These are phyloP conservation scores for Chytriomyces hyalinus DNA, from an alignment of 192 early-diverging fungal genomes.

Conservation along the genomic window DNA sequence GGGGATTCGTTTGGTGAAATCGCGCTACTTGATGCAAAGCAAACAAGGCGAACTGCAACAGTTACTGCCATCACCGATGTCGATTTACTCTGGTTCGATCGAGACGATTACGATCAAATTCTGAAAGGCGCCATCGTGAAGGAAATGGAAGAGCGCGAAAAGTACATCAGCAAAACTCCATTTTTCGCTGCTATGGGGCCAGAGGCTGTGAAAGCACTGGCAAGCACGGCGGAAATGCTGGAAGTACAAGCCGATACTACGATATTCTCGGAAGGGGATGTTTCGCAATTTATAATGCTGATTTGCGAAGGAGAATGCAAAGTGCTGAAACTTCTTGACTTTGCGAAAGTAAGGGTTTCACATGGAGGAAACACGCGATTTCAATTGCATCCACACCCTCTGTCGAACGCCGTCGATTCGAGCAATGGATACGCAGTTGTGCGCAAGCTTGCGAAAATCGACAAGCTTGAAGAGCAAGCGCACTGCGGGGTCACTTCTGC, in stretches of 20 bases:
- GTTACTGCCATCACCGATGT: constrained; percentile 6
- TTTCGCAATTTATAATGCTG: background rate
- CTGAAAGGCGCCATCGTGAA: constrained; percentile 10
- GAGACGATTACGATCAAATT: constrained; percentile 18
- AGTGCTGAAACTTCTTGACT: constrained; percentile 1
- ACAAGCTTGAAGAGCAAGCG: background rate
- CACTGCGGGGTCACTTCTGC: background rate
- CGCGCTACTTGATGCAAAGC: background rate
- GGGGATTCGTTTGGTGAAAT: constrained; percentile 20
- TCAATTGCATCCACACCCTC: constrained; percentile 9
- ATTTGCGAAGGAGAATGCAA: constrained; percentile 12
- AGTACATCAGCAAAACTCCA: background rate
- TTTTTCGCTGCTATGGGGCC: constrained; percentile 8
- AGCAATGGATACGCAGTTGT: background rate
- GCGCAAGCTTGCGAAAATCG: background rate
- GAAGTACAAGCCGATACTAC: background rate
- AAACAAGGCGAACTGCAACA: constrained; percentile 4
- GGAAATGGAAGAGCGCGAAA: constrained; percentile 20
- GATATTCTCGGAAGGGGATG: constrained; percentile 3
- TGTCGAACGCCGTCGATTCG: background rate
- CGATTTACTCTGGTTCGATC: constrained; percentile 18
- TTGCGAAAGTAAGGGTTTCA: constrained; percentile 11
- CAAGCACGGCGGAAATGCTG: background rate
- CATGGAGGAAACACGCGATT: background rate
- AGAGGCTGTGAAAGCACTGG: background rate